Evolutionary conservation across 768 basidiomycete genomes (phyloP).

Genomic region (Suillus plorans): DNA sequence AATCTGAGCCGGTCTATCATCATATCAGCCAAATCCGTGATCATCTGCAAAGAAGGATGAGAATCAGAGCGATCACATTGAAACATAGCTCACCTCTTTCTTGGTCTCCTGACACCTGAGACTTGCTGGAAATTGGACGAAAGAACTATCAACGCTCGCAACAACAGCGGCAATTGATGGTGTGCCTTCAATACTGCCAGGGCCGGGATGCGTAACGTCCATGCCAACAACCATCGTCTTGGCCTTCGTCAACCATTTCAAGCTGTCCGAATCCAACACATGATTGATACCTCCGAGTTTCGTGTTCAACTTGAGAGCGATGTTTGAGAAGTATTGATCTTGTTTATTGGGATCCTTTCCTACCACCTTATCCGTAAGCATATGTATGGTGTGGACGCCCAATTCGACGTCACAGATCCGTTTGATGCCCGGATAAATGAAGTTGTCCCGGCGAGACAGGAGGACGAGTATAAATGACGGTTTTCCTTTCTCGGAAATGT

Average conservation of each 20-base stretch:
- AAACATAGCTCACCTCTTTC: constrained; percentile 21
- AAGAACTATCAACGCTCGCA: constrained; percentile 66
- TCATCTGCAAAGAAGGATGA: constrained; percentile 52
- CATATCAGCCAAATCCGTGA: constrained; percentile 64
- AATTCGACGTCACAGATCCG: constrained; percentile 68
- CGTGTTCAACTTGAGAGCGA: constrained; percentile 78
- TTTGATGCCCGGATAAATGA: constrained; percentile 82
- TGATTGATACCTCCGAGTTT: constrained; percentile 86
- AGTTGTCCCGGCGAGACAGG: constrained; percentile 66
- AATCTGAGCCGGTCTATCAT: constrained; percentile 64
- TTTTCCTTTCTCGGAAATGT: constrained; percentile 28
- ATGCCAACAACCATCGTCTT: constrained; percentile 85
- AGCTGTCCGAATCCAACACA: constrained; percentile 54
- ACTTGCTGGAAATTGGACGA: constrained; percentile 79
- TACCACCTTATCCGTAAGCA: constrained; percentile 64
- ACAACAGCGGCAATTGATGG: constrained; percentile 86
- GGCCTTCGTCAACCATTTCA: constrained; percentile 64
- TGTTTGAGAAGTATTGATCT: constrained; percentile 81
- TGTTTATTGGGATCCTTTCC: constrained; percentile 49
- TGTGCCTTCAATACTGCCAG: constrained; percentile 63
- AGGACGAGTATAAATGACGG: constrained; percentile 72
- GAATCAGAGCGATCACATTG: not conserved
- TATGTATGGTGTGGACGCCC: constrained; percentile 72
- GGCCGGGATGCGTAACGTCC: constrained; percentile 81
- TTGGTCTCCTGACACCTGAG: constrained; percentile 56